Base-by-base conservation (phyloP, 2,329 filamentous ascomycete genomes). In the Laburnicola sp. region DNA sequence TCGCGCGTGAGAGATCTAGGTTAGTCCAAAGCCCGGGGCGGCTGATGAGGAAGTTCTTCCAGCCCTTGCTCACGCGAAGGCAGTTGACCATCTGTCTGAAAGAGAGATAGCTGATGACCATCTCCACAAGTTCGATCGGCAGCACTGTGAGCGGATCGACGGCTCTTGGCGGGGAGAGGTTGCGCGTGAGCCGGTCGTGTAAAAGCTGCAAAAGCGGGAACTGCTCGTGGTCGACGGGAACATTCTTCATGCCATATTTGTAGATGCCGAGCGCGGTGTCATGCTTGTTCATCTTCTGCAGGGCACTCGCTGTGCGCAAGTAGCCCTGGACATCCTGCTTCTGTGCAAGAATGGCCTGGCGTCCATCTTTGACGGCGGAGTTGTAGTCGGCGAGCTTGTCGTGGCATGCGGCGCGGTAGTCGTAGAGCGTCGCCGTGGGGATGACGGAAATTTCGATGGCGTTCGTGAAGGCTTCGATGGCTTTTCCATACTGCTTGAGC, bases 211-310 rank as follows among this genome's bases (percentile, higher is more conserved):
- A 64, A 16, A 77, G 54, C 76, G 78, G 64, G 57, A 67, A 69
- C 44, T 68, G 63, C 47, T 64, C 60, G 30, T 68, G 59, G 2
- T 72, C 65, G n/a, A 70, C 62, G 7, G 76, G 70, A 21, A 85
- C 72, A 39, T 72, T 76, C 53, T 79, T 80, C 56, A 86, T 69
- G n/a, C 81, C 84, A 62, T 82, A 80, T 25, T 78, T 75, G 66
- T 85, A 86, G 23, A 85, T 77, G 8, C 78, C 75, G 9, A 82
- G 60, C 4, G 84, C 84, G 23, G 76, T 77, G n/a, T 78, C 74
- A 2, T 71, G 65, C 60, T 81, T 83, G 8, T 75, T 73, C 69
- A 80, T 77, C 51, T 76, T 76, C 43, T 75, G 64, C 9, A 80
- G 64, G 6, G 77, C 59, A 50, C 78, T 79, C 2, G 77, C 82